Percentiles rank a stretch among this genome's conserved stretches.
phyloP scores from a whole-genome alignment of 345 rosid species.

The Citrus hindsii region DNA sequence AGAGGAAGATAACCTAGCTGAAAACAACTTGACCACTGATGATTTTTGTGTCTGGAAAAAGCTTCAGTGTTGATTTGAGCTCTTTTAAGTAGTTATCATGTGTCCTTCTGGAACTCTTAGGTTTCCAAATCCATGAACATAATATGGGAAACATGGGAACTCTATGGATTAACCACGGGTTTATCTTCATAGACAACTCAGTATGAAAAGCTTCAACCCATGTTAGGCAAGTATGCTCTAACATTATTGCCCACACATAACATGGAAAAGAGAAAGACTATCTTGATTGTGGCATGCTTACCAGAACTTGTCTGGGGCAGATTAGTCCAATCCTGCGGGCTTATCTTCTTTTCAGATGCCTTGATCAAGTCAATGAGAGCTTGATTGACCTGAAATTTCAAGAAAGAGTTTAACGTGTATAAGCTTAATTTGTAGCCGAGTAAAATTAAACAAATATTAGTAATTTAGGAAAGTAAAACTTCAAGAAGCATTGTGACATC shows the following conservation, averaged over 20 bases:
- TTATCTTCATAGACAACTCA: not conserved
- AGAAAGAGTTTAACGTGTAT: not conserved
- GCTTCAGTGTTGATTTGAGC: not conserved
- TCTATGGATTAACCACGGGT: not conserved
- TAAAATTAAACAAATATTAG: not conserved
- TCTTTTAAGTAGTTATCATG: not conserved
- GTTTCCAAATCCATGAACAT: not conserved
- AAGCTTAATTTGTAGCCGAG: not conserved
- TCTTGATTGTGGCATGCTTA: conserved; percentile 21
- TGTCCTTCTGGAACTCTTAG: not conserved
- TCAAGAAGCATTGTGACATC: not conserved
- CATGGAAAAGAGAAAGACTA: not conserved
- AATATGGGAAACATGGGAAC: not conserved
- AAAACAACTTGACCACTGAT: not conserved
- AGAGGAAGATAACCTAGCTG: not conserved
- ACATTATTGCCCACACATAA: not conserved
- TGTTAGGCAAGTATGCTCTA: not conserved
- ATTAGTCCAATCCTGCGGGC: conserved; percentile 72
- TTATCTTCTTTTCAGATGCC: conserved; percentile 55
- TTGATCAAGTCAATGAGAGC: conserved; percentile 67
- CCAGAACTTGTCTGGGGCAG: conserved; percentile 44
- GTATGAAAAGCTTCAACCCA: not conserved
- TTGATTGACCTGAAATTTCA: conserved; percentile 73
- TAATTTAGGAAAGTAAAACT: not conserved
- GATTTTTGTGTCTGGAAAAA: not conserved